Conservation (phyloP, 2,329 filamentous ascomycete species). For the Penicillium sp. region DNA sequence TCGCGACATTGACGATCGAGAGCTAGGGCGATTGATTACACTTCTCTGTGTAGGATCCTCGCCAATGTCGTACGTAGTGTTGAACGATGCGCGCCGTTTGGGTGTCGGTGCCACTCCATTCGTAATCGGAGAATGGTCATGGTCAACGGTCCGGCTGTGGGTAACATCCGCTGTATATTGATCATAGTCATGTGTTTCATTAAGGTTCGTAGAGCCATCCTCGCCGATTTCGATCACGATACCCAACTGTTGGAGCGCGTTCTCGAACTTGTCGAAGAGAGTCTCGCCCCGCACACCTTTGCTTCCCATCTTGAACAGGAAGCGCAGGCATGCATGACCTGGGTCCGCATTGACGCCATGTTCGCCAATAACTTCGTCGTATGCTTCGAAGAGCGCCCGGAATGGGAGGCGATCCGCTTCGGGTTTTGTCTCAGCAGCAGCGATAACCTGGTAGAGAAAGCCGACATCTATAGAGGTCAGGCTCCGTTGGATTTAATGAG, state of each 20-base stretch:
- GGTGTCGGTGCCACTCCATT: constrained; percentile 30
- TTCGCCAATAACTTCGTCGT: constrained; percentile 70
- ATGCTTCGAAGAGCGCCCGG: constrained; percentile 75
- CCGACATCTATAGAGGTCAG: constrained; percentile 62
- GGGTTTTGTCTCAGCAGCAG: constrained; percentile 64
- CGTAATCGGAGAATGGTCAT: constrained; percentile 19
- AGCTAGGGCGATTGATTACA: constrained; percentile 37
- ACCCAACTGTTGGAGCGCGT: constrained; percentile 64
- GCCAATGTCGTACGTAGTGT: constrained; percentile 50
- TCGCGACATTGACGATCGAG: constrained; percentile 44
- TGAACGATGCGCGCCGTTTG: constrained; percentile 54
- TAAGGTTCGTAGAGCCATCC: constrained; percentile 38
- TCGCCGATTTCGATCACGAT: constrained; percentile 65
- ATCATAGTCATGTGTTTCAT: constrained; percentile 31
- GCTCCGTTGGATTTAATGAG: not conserved
- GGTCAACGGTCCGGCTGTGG: constrained; percentile 17
- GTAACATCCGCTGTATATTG: constrained; percentile 23
- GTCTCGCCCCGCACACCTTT: constrained; percentile 52
- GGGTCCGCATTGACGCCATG: constrained; percentile 69
- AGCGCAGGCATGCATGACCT: constrained; percentile 71
- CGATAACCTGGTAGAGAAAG: constrained; percentile 73
- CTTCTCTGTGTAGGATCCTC: constrained; percentile 50
- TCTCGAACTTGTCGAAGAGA: constrained; percentile 68
- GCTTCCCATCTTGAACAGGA: constrained; percentile 75
- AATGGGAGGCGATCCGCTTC: constrained; percentile 66